Base-by-base conservation (phyloP, 371 early-diverging fungal genomes). In the Capillidium rhysosporum region DNA sequence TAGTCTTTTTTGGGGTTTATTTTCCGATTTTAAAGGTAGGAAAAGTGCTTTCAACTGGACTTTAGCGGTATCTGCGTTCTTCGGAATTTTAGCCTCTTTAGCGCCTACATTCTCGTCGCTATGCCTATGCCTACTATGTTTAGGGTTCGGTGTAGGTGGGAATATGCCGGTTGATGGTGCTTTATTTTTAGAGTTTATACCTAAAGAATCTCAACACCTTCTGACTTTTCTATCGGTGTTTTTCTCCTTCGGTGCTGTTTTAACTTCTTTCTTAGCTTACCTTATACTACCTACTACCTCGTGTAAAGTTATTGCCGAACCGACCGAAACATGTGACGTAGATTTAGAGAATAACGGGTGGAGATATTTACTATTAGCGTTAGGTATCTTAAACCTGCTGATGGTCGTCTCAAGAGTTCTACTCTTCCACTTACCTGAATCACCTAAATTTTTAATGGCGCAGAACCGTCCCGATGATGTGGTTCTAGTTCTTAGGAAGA, bases 151-250 rank as follows among this genome's bases (percentile, higher is more conserved):
- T 14, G 84, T 89, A 29, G 89, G 89, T 46, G 89, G 90, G 26
- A 89, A 86, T 58, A 78, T 86, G 76, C 87, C 89, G n/a, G 85
- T 85, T 21, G 84, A 86, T 67, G 86, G 86, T 21, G 79, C 86
- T 10, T 60, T 89, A 1, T 86, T 85, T 49, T 73, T 89, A 2
- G 90, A 89, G 64, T 87, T 86, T 52, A 67, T 82, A 16, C 88
- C 90, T 20, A 70, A 73, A 55, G 71, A 79, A 47, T 72, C 80
- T 43, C 87, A 86, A 57, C 77, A 80, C 48, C 67, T 87, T 28
- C 64, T 90, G 57, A 90, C 86, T 3, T 72, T 86, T 49, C 75
- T 90, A 59, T 85, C 86, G 9, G 71, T 85, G 10, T 87, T 90
- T 51, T 90, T 86, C 57, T 85, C 88, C 0, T 68, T 82, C 40